These are phyloP conservation scores for Mycena alexandri DNA, from an alignment of 768 basidiomycete genomes.

Conservation along the genomic window DNA sequence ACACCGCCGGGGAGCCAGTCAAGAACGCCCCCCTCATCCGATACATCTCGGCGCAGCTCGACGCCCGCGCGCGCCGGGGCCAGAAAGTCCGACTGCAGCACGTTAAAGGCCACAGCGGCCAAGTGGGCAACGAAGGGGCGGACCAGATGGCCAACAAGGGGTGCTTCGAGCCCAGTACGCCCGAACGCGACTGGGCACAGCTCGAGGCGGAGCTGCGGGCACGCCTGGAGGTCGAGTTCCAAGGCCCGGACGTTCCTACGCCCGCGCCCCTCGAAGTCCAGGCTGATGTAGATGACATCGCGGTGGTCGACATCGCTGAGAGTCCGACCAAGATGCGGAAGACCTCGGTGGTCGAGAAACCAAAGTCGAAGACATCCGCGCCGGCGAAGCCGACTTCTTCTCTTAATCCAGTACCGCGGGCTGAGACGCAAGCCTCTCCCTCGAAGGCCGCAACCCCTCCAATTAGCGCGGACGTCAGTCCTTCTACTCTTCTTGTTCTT, in stretches of 20 bases:
- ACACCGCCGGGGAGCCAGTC: conserved; percentile 64
- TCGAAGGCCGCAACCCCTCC: not conserved
- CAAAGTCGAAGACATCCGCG: conserved; percentile 31
- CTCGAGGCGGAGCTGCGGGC: conserved; percentile 44
- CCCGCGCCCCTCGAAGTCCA: conserved; percentile 5
- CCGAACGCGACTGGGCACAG: conserved; percentile 74
- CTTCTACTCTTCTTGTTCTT: conserved; percentile 22
- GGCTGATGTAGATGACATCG: not conserved
- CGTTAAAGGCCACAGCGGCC: conserved; percentile 85
- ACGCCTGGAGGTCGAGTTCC: not conserved
- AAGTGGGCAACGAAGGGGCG: conserved; percentile 88
- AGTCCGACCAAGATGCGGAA: conserved; percentile 32
- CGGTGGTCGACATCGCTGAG: conserved; percentile 9
- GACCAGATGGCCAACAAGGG: conserved; percentile 80
- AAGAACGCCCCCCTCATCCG: conserved; percentile 81
- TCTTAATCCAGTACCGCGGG: not conserved
- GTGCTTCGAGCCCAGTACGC: conserved; percentile 48
- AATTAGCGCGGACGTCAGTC: conserved; percentile 5
- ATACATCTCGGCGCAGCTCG: conserved; percentile 75
- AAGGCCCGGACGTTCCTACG: not conserved
- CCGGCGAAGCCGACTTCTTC: conserved; percentile 3
- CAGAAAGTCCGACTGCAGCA: conserved; percentile 75
- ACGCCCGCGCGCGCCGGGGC: conserved; percentile 61
- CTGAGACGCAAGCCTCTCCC: too few relatives aligned
- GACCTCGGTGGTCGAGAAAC: not conserved